Evolutionary conservation across 495 filamentous ascomycete species (phyloP), one percentile per base, ranked within the genome.

Genomic region (Aspergillus sparsus): DNA sequence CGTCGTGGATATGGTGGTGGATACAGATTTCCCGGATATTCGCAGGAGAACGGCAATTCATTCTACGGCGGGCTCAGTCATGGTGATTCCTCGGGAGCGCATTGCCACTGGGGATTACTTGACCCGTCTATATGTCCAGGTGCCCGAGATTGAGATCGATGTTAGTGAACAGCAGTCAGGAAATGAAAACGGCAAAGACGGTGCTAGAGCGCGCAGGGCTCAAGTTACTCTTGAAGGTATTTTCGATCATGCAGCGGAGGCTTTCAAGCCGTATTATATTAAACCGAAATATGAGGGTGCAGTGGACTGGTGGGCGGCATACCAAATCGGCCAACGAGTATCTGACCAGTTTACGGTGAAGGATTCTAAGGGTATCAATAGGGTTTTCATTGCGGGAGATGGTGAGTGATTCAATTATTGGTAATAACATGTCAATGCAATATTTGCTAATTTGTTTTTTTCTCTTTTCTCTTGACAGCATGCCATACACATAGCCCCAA

Each of bases 11-110:
- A 72, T 88, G 35, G 75, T 89, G 2, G 82, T 86, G 0, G 84
- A 87, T 49, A 87, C 86, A 2, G 79, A 89, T 66, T 89, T 89
- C 57, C 86, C 88, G 7, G 89, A 91, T 67, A 86, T 92, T 52
- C 76, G 88, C 49, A 80, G 79, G 62, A 76, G 83, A 37, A 88
- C 85, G 59, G 83, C 85, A 12, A 85, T 90, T 55, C 87, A 90
- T 66, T 85, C 84, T 8, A 82, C 83, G 8, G 80, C 80, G 0
- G 88, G 88, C 2, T 86, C 82, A 12, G 75, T 91, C 27, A 87
- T 92, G 82, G 74, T 89, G 7, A 87, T 92, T 54, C 89, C 89
- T 0, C 81, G 89, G 11, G 88, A 90, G 63, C 68, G 73, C 7
- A 77, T 79, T 49, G 73, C 69, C 5, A 75, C 74, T 2, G 78